phyloP scores from a whole-genome alignment of 108 stramenopile species.

The Skeletonema marinoi region DNA sequence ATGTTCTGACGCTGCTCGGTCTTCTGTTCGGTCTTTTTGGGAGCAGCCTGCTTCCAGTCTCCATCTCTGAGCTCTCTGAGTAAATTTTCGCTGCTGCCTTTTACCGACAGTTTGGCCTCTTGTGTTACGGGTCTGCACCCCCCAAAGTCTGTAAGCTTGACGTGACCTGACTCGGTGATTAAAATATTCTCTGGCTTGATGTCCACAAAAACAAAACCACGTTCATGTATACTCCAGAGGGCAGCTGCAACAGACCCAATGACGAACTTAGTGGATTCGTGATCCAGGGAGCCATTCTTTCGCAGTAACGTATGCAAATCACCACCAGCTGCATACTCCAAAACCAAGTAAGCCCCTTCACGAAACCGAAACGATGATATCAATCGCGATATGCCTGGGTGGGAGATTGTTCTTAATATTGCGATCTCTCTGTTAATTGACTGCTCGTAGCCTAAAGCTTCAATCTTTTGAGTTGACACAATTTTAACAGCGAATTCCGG shows the following conservation, averaged over 20 bases:
- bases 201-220: slow-evolving; percentile 89
- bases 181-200: slow-evolving; percentile 96
- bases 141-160: slow-evolving; percentile 97
- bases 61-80: slow-evolving; percentile 85
- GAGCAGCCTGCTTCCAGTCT: slow-evolving; percentile 71
- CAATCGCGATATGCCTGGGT: slow-evolving; percentile 92
- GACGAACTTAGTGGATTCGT: slow-evolving; percentile 88
- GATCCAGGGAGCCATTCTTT: slow-evolving; percentile 88
- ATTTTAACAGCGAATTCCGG: slow-evolving; percentile 96
- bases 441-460: slow-evolving; percentile 83
- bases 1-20: neutral
- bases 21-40: slow-evolving; percentile 9
- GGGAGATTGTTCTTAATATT: slow-evolving; percentile 80
- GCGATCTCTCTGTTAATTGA: slow-evolving; percentile 92
- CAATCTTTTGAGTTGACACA: slow-evolving; percentile 76
- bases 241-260: slow-evolving; percentile 91
- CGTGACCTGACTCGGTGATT: slow-evolving; percentile 93
- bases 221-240: slow-evolving; percentile 85
- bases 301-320: slow-evolving; percentile 89
- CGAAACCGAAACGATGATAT: slow-evolving; percentile 92
- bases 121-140: slow-evolving; percentile 86
- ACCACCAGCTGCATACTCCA: slow-evolving; percentile 95
- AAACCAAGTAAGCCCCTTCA: slow-evolving; percentile 91
- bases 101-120: slow-evolving; percentile 57
- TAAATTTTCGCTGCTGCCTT: slow-evolving; percentile 55